A percentile compares a stretch with the other conserved stretches of the same genome.
Evolutionary conservation across 1,284 basidiomycete genomes (phyloP).

Genomic region (Stygiomarasmius scandens): DNA sequence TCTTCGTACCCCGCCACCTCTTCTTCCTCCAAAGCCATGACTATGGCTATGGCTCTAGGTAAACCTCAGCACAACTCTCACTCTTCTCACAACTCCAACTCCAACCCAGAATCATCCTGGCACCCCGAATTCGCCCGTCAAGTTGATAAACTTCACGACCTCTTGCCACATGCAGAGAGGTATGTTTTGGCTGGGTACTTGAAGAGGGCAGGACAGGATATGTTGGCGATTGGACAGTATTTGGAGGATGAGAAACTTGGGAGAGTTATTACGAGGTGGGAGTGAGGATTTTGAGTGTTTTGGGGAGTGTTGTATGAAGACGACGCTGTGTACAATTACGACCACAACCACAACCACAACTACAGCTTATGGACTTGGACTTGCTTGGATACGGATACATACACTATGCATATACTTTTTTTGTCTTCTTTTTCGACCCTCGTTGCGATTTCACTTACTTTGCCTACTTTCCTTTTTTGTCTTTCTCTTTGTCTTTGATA

Average conservation of each 20-base stretch:
- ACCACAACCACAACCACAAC: too few species aligned
- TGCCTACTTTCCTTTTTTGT: slow-evolving; percentile 6
- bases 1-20: too few species aligned
- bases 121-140: slow-evolving; percentile 62
- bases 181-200: slow-evolving; percentile 73
- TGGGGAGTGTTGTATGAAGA: not conserved
- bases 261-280: slow-evolving; percentile 42
- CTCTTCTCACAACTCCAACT: too few species aligned
- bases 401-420: too few species aligned
- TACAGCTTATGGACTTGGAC: too few species aligned
- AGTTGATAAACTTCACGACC: slow-evolving; percentile 71
- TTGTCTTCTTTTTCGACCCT: not conserved
- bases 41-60: too few species aligned
- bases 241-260: slow-evolving; percentile 87
- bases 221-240: slow-evolving; percentile 84
- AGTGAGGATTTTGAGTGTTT: not conserved
- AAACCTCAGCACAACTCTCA: too few species aligned
- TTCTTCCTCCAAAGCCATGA: too few species aligned
- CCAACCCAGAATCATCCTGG: slow-evolving; percentile 29
- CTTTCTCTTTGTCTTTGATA: not conserved
- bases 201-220: slow-evolving; percentile 73
- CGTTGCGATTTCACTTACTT: too few species aligned
- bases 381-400: too few species aligned
- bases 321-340: not conserved
- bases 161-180: slow-evolving; percentile 79